These are phyloP conservation scores for Scheffersomyces quercinus DNA, from an alignment of 1,139 yeast genomes.

Conservation along the genomic window DNA sequence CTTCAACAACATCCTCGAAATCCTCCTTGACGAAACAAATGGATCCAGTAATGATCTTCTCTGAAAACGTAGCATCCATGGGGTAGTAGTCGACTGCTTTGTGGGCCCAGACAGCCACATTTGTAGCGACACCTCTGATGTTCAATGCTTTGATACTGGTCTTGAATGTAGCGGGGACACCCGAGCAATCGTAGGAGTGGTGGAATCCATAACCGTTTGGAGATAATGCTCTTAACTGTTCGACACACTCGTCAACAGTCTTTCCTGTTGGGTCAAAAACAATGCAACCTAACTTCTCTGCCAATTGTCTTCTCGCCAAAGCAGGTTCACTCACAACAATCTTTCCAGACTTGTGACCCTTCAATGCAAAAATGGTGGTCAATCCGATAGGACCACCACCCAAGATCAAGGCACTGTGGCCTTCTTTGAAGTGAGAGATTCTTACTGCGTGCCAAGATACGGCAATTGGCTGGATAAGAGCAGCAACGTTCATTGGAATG, in stretches of 20 bases:
- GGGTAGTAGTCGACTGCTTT: slow-evolving; percentile 34
- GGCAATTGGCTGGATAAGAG: slow-evolving; percentile 55
- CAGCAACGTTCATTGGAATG: slow-evolving; percentile 54
- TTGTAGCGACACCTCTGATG: slow-evolving; percentile 61
- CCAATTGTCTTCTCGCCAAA: slow-evolving; percentile 52
- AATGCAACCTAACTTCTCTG: slow-evolving; percentile 49
- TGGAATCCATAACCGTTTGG: slow-evolving; percentile 56
- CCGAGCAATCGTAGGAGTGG: slow-evolving; percentile 52
- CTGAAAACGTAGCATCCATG: slow-evolving; percentile 40
- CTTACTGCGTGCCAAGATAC: slow-evolving; percentile 64
- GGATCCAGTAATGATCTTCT: slow-evolving; percentile 40
- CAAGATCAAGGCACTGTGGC: slow-evolving; percentile 51
- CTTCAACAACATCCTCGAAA: slow-evolving; percentile 35
- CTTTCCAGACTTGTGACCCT: slow-evolving; percentile 53
- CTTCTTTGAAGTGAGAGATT: slow-evolving; percentile 42
- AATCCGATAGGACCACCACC: slow-evolving; percentile 70
- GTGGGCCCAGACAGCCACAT: slow-evolving; percentile 60
- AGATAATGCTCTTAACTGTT: slow-evolving; percentile 34
- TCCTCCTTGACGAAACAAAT: slow-evolving; percentile 41
- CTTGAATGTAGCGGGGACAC: slow-evolving; percentile 46
- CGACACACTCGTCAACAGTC: slow-evolving; percentile 32
- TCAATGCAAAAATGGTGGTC: slow-evolving; percentile 55
- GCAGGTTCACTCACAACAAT: slow-evolving; percentile 67
- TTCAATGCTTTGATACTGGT: slow-evolving; percentile 51
- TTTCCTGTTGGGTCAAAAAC: slow-evolving; percentile 46